A percentile compares a stretch with the other conserved stretches of the same genome.
Conservation (phyloP, 768 basidiomycete genomes). For the Strobilomyces dryophilus region DNA sequence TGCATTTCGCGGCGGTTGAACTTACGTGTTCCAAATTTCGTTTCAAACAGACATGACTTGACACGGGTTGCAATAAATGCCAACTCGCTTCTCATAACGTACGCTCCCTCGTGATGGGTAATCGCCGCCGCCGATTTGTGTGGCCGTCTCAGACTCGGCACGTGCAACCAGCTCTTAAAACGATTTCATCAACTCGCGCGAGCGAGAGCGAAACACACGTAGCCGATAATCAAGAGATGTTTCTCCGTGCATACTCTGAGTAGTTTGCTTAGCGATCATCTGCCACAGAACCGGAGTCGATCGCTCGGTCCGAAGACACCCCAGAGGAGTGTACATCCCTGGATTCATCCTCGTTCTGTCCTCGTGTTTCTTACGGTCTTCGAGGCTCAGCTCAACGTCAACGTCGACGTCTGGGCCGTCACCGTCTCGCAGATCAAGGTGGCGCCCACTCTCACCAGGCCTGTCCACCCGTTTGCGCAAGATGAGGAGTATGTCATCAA, state of each 20-base stretch:
- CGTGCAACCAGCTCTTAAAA: conserved; percentile 27
- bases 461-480: conserved; percentile 9
- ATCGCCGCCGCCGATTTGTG: not conserved
- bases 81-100: conserved; percentile 34
- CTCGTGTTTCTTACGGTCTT: not conserved
- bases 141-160: conserved; percentile 24
- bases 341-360: not conserved
- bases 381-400: conserved; percentile 28
- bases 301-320: conserved; percentile 16
- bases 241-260: conserved; percentile 19
- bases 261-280: not conserved
- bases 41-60: not conserved
- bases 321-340: conserved; percentile 19
- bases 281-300: conserved; percentile 20
- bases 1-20: conserved; percentile 34
- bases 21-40: conserved; percentile 13
- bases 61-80: conserved; percentile 24
- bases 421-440: conserved; percentile 28
- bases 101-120: not conserved
- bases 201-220: conserved; percentile 16
- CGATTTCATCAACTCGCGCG: conserved; percentile 23
- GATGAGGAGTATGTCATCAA: conserved; percentile 10
- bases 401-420: conserved; percentile 32
- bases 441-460: no score
- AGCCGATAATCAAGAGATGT: conserved; percentile 13